Percentiles rank a stretch among this genome's conserved stretches.
Conservation (phyloP, 352 stramenopile genomes). For the Hyaloperonospora brassicae region DNA sequence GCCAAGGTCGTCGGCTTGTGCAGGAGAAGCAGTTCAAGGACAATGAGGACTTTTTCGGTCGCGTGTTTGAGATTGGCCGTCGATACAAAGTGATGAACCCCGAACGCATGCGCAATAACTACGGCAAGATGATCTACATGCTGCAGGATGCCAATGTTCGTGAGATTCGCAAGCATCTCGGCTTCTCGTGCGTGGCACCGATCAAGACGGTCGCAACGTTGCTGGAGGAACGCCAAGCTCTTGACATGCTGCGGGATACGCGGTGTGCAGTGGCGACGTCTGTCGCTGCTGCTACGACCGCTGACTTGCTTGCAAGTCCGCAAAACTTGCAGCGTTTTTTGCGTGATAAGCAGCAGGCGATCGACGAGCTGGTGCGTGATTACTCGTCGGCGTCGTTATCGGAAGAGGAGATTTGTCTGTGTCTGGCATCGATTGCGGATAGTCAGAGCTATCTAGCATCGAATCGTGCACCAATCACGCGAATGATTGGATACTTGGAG, state of each 20-base stretch:
- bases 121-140: slow-evolving; percentile 93
- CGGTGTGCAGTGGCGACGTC: slow-evolving; percentile 57
- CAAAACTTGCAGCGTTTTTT: slow-evolving; percentile 20
- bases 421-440: slow-evolving; percentile 44
- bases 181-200: slow-evolving; percentile 62
- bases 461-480: slow-evolving; percentile 48
- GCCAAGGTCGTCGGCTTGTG: slow-evolving; percentile 46
- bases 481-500: slow-evolving; percentile 58
- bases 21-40: slow-evolving; percentile 55
- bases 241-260: slow-evolving; percentile 69
- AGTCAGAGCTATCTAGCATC: slow-evolving; percentile 52
- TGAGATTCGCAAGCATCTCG: slow-evolving; percentile 60
- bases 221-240: slow-evolving; percentile 50
- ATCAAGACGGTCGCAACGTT: slow-evolving; percentile 75
- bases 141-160: slow-evolving; percentile 85
- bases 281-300: slow-evolving; percentile 19
- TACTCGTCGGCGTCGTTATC: slow-evolving; percentile 41
- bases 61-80: slow-evolving; percentile 87
- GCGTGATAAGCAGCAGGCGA: slow-evolving; percentile 27
- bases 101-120: slow-evolving; percentile 85
- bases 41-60: slow-evolving; percentile 73
- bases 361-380: slow-evolving; percentile 33
- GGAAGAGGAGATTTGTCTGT: slow-evolving; percentile 44
- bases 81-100: slow-evolving; percentile 94
- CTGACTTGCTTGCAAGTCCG: slow-evolving; percentile 9